These are phyloP conservation scores for Maudiozyma turicensis DNA, from an alignment of 805 yeast species.

Conservation along the genomic window DNA sequence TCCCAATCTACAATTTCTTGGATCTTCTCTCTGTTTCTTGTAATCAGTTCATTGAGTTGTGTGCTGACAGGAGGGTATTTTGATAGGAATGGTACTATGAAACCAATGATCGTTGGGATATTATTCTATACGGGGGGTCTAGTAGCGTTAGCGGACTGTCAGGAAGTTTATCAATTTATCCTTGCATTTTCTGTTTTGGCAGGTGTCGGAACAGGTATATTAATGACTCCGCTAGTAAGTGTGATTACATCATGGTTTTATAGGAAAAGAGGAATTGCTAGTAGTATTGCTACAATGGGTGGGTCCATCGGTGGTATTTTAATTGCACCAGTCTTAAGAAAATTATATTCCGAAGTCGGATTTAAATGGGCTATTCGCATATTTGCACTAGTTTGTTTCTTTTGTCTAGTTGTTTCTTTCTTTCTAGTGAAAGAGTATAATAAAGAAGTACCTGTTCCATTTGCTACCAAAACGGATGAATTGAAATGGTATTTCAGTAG, in stretches of 20 bases:
- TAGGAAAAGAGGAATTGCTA: conserved; percentile 47
- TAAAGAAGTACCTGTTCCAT: conserved; percentile 24
- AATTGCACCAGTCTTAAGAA: conserved; percentile 45
- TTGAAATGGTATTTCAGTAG: conserved; percentile 22
- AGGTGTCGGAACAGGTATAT: conserved; percentile 52
- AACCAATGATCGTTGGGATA: conserved; percentile 38
- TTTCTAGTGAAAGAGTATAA: conserved; percentile 35
- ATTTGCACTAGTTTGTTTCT: conserved; percentile 39
- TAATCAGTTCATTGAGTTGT: conserved; percentile 43
- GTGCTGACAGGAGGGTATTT: conserved; percentile 50
- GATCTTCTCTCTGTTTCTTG: conserved; percentile 56
- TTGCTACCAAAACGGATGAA: conserved; percentile 30
- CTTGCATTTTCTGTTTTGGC: conserved; percentile 45
- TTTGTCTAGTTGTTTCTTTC: conserved; percentile 30
- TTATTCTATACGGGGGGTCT: conserved; percentile 41
- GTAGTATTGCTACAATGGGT: conserved; percentile 42
- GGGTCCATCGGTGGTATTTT: conserved; percentile 49
- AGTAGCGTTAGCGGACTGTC: conserved; percentile 48
- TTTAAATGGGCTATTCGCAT: conserved; percentile 53
- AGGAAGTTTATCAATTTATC: conserved; percentile 48
- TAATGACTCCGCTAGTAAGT: conserved; percentile 52
- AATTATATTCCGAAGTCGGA: conserved; percentile 41
- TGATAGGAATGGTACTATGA: conserved; percentile 48
- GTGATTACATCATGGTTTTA: conserved; percentile 60
- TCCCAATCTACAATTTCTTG: conserved; percentile 48